Evolutionary conservation across 2,329 filamentous ascomycete species (phyloP).

Genomic region (Furcasterigmium sp.): DNA sequence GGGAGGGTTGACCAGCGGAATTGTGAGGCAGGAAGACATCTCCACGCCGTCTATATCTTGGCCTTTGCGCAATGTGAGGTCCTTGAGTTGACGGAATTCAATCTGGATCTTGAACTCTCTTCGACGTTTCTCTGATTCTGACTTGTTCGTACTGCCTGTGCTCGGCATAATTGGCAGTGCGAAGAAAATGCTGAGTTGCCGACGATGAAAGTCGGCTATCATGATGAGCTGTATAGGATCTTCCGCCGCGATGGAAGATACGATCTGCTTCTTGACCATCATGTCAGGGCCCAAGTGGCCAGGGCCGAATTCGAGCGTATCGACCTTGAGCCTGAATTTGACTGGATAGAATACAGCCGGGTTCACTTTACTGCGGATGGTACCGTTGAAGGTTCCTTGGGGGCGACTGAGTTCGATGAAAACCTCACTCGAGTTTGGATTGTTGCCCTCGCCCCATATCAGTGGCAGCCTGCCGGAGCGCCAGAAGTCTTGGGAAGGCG

Average conservation of each 20-base stretch:
- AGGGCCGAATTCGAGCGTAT: slow-evolving; percentile 57
- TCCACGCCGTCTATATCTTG: slow-evolving; percentile 6
- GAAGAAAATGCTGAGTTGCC: slow-evolving; percentile 35
- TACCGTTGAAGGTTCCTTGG: not conserved
- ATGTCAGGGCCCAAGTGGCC: slow-evolving; percentile 49
- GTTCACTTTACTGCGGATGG: slow-evolving; percentile 23
- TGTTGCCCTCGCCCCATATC: not conserved
- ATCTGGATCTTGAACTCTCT: slow-evolving; percentile 36
- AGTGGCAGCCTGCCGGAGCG: slow-evolving; percentile 21
- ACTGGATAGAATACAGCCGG: slow-evolving; percentile 22
- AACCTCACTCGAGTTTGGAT: too few species aligned
- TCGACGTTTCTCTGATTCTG: slow-evolving; percentile 3
- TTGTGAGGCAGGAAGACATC: slow-evolving; percentile 31
- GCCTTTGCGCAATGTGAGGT: slow-evolving; percentile 26
- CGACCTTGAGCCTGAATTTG: slow-evolving; percentile 34
- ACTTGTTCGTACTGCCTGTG: too few species aligned
- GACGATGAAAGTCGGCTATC: slow-evolving; percentile 30
- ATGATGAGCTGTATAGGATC: slow-evolving; percentile 22
- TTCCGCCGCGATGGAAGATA: slow-evolving; percentile 3
- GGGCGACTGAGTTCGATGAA: too few species aligned
- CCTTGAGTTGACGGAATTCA: slow-evolving; percentile 39
- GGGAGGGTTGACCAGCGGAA: slow-evolving; percentile 45
- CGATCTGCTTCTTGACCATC: slow-evolving; percentile 50
- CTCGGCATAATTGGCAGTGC: slow-evolving; percentile 5
- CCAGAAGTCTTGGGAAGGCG: slow-evolving; percentile 50